A percentile compares a stretch with the other conserved stretches of the same genome.
These are phyloP conservation scores for Hordeum marinum DNA, from an alignment of 176 grass and related monocot genomes.

Conservation along the genomic window DNA sequence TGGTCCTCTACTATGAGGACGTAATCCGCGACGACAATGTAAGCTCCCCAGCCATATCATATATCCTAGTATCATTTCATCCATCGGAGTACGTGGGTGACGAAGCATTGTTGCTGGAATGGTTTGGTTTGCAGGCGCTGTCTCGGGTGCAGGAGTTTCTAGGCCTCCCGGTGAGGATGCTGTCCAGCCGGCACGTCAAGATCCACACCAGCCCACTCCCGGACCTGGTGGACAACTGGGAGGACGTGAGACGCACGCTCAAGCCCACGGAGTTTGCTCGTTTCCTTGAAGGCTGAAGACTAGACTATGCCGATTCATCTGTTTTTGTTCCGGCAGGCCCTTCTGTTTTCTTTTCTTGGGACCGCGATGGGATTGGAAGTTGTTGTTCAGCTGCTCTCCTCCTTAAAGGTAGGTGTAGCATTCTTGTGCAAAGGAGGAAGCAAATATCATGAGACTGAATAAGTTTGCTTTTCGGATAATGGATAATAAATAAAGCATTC, in stretches of 20 bases:
- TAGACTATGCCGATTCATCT: constrained; percentile 19
- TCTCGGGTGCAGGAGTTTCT: constrained; percentile 69
- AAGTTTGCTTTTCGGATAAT: background rate
- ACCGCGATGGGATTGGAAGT: background rate
- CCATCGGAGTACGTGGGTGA: background rate
- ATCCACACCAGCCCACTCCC: constrained; percentile 73
- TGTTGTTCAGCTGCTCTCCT: too few species aligned
- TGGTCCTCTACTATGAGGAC: constrained; percentile 90
- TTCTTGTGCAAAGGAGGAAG: background rate
- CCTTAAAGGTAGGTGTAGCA: background rate
- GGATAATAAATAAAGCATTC: background rate
- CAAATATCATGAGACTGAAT: background rate
- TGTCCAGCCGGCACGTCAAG: constrained; percentile 76
- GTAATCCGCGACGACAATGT: constrained; percentile 60
- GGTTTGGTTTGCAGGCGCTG: constrained; percentile 48
- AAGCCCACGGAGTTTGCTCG: constrained; percentile 51
- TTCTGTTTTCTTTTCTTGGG: background rate
- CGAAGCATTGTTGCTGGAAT: too few species aligned
- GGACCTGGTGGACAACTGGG: constrained; percentile 64
- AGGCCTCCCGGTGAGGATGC: constrained; percentile 38
- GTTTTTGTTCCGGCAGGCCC: background rate
- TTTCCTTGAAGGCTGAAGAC: constrained; percentile 59
- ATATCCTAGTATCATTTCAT: too few species aligned
- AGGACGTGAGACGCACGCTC: constrained; percentile 46
- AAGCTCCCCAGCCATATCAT: background rate